These are phyloP conservation scores for Boletus reticuloceps DNA, from an alignment of 768 basidiomycete species.

Conservation along the genomic window DNA sequence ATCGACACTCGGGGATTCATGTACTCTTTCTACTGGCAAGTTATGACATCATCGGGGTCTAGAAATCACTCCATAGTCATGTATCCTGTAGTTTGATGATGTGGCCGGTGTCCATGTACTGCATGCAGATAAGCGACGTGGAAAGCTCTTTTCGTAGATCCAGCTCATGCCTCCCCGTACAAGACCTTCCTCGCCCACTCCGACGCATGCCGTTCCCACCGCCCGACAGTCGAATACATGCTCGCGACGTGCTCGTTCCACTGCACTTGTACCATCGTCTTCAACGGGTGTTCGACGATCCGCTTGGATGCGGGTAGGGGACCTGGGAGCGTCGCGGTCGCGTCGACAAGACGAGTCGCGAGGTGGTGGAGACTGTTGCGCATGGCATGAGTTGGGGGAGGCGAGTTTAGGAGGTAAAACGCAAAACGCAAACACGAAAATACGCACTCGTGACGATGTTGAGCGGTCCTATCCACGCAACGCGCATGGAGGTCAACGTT, in stretches of 20 bases:
- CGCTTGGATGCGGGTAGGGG: conserved; percentile 55
- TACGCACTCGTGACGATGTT: conserved; percentile 51
- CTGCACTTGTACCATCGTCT: conserved; percentile 45
- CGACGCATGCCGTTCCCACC: conserved; percentile 45
- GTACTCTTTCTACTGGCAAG: background rate
- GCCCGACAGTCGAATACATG: conserved; percentile 41
- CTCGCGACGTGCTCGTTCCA: conserved; percentile 60
- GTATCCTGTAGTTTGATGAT: too few relatives aligned
- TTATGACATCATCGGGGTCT: background rate
- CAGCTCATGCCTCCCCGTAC: conserved; percentile 35
- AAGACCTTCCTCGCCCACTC: conserved; percentile 47
- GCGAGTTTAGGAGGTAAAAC: background rate
- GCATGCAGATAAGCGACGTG: background rate
- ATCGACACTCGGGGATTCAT: background rate
- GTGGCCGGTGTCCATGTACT: too few relatives aligned
- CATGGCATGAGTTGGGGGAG: background rate
- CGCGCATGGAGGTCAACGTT: background rate
- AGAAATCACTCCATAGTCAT: background rate
- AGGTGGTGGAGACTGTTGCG: conserved; percentile 45
- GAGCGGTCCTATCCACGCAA: conserved; percentile 44
- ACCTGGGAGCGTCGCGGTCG: conserved; percentile 45
- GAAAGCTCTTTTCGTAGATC: too few relatives aligned
- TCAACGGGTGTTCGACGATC: conserved; percentile 46
- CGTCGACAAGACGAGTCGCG: conserved; percentile 49
- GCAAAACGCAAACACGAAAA: background rate